phyloP scores from a whole-genome alignment of 176 grass and related monocot genomes.

The Oryza punctata region DNA sequence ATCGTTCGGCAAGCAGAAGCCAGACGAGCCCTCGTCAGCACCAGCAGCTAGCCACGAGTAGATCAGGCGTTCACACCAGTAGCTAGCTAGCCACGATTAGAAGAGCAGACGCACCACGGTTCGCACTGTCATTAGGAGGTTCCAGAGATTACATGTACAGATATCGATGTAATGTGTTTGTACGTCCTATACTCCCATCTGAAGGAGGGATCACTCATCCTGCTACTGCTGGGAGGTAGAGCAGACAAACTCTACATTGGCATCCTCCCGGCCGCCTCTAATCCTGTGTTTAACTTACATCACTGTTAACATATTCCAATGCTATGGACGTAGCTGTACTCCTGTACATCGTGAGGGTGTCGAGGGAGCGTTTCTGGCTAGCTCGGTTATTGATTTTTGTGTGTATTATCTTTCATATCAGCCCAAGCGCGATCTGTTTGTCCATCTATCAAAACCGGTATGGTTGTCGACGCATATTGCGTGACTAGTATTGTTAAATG shows the following conservation, averaged over 20 bases:
- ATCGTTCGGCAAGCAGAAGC: conserved; percentile 49
- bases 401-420: background rate
- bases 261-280: background rate
- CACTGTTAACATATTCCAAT: background rate
- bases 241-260: background rate
- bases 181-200: background rate
- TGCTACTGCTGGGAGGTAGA: background rate
- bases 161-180: background rate
- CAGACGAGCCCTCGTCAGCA: conserved; percentile 35
- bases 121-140: background rate
- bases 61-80: background rate
- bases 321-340: background rate
- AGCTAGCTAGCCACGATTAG: too few species aligned
- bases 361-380: background rate
- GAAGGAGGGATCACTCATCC: background rate
- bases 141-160: conserved; percentile 27
- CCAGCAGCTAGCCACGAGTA: conserved; percentile 32
- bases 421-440: background rate
- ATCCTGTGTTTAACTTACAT: background rate
- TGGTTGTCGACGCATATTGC: too few species aligned
- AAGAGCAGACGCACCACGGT: too few species aligned
- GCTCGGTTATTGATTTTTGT: background rate
- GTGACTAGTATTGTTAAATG: too few species aligned
- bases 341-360: background rate
- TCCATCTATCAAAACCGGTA: background rate